A percentile compares a stretch with the other conserved stretches of the same genome.
These are phyloP conservation scores for Saccharomycopsis guyanensis DNA, from an alignment of 805 yeast genomes.

Conservation along the genomic window DNA sequence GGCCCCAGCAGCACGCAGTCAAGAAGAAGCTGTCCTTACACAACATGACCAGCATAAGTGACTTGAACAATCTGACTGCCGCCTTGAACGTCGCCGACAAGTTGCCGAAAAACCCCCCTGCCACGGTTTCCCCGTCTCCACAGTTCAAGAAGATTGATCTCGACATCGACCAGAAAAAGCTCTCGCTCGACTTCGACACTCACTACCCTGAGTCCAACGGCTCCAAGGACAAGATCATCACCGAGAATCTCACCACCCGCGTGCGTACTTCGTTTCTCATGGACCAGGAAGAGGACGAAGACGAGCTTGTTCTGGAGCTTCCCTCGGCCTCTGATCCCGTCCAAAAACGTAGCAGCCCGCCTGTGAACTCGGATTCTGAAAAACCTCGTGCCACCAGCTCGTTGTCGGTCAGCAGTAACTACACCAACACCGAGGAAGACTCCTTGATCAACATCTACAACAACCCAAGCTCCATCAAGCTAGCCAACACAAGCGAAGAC, in stretches of 20 bases:
- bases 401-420: background rate
- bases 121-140: background rate
- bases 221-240: background rate
- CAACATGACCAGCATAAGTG: conserved; percentile 20
- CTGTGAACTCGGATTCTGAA: background rate
- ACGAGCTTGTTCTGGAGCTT: too few relatives aligned
- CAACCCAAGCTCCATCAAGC: conserved; percentile 12
- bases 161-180: conserved; percentile 16
- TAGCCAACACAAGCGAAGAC: background rate
- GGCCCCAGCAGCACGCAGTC: background rate
- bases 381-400: background rate
- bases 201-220: conserved; percentile 24
- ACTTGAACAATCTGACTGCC: conserved; percentile 1
- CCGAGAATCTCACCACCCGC: conserved; percentile 4
- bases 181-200: conserved; percentile 21
- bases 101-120: background rate
- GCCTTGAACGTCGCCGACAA: background rate
- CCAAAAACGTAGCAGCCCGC: background rate
- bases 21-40: conserved; percentile 17
- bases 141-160: conserved; percentile 16
- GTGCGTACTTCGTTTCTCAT: conserved; percentile 7
- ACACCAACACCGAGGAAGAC: conserved; percentile 9
- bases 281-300: conserved; percentile 1
- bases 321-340: too few relatives aligned
- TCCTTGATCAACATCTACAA: conserved; percentile 19